Evolutionary conservation across 495 filamentous ascomycete species (phyloP).

Genomic region (Xylaria curta): DNA sequence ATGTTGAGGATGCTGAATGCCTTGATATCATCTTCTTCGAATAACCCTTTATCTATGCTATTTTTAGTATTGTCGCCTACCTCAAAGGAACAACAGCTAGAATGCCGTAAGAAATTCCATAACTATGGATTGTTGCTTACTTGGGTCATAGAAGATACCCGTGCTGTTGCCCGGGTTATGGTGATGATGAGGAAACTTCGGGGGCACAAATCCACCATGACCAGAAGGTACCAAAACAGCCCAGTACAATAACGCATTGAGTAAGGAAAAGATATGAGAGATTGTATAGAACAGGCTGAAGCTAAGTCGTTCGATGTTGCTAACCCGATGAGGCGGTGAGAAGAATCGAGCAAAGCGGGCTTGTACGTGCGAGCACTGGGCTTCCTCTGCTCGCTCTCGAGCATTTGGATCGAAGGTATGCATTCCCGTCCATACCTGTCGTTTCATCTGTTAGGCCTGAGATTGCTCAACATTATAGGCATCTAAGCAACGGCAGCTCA

Average conservation of each 20-base stretch:
- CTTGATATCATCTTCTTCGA: slow-evolving; percentile 45
- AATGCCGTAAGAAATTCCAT: neutral
- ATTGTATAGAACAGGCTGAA: slow-evolving; percentile 60
- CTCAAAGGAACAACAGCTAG: neutral
- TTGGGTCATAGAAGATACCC: slow-evolving; percentile 28
- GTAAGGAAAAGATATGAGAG: slow-evolving; percentile 49
- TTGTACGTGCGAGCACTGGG: slow-evolving; percentile 1
- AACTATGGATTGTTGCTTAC: slow-evolving; percentile 25
- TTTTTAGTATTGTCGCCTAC: slow-evolving; percentile 8
- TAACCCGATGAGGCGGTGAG: slow-evolving; percentile 46
- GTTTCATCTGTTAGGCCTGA: neutral
- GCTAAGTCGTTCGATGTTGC: slow-evolving; percentile 42
- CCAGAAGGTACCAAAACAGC: slow-evolving; percentile 46
- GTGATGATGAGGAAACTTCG: slow-evolving; percentile 31
- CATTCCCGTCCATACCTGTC: slow-evolving; percentile 56
- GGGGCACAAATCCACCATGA: slow-evolving; percentile 40
- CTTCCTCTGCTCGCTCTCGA: slow-evolving; percentile 30
- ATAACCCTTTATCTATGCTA: slow-evolving; percentile 35
- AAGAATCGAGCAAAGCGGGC: slow-evolving; percentile 40
- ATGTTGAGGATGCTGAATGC: slow-evolving; percentile 54
- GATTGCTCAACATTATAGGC: neutral
- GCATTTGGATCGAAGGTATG: slow-evolving; percentile 53
- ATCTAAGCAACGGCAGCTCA: slow-evolving; percentile 17
- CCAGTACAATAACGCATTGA: slow-evolving; percentile 58
- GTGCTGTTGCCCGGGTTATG: slow-evolving; percentile 18